Conservation (phyloP, 1,139 yeast species). For the Saccharomycopsis hybrid region DNA sequence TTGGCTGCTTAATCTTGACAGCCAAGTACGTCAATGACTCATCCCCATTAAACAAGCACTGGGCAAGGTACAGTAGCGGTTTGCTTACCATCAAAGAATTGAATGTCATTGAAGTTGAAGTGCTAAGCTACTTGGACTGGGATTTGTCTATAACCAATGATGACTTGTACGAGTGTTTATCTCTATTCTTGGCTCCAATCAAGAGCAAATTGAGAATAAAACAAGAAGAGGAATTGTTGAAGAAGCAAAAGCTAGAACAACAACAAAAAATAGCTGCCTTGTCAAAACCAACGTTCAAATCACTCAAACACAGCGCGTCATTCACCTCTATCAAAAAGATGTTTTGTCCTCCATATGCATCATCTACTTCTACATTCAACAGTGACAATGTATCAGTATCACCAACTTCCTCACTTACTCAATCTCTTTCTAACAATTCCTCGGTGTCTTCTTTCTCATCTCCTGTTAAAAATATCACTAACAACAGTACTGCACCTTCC, state of each 20-base stretch:
- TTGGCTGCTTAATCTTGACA: conserved; percentile 65
- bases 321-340: conserved; percentile 17
- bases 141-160: conserved; percentile 50
- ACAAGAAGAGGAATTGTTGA: conserved; percentile 24
- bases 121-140: conserved; percentile 64
- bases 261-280: conserved; percentile 5
- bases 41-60: conserved; percentile 68
- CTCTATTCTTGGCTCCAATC: conserved; percentile 48
- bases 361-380: conserved; percentile 6
- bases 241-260: conserved; percentile 16
- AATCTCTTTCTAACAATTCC: conserved; percentile 16
- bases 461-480: conserved; percentile 10
- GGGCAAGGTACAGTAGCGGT: conserved; percentile 75
- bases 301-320: conserved; percentile 17
- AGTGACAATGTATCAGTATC: conserved; percentile 7
- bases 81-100: conserved; percentile 61
- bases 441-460: conserved; percentile 15
- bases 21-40: conserved; percentile 74
- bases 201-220: conserved; percentile 38
- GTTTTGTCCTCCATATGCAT: conserved; percentile 17
- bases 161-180: conserved; percentile 42
- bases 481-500: not conserved
- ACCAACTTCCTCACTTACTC: conserved; percentile 7
- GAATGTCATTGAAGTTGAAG: conserved; percentile 75
- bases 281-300: conserved; percentile 17